Evolutionary conservation across 192 early-diverging fungal genomes (phyloP), one percentile per base, ranked within the genome.

Genomic region (Linnemannia hyalina): DNA sequence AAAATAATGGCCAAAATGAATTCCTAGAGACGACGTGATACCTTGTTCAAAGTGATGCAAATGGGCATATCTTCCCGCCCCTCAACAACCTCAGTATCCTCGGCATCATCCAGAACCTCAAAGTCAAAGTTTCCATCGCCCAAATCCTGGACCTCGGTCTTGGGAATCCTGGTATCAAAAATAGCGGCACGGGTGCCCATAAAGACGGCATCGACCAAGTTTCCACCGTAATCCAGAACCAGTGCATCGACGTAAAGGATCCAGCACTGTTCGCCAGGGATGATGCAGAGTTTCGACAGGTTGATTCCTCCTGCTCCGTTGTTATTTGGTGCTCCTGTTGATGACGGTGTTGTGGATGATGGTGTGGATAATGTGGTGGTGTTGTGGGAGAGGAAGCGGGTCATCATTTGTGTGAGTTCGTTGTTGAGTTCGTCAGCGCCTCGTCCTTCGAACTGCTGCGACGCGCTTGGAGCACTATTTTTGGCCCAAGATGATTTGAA

Each of bases 221-320:
- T 96, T 26, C 98, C 98, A 42, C 92, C 95, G 80, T 94, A 96
- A 70, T 98, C 97, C 78, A 99, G 88, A 18, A 99, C 95, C 91
- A 98, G 86, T 4, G 95, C 98, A 77, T 99, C 98, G 11, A 98
- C 90, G 73, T 97, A 94, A 18, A 99, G 87, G 54, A 98, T 89
- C 97, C 97, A 99, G 88, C 97, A 98, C 22, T 95, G 92, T 71
- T 94, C 89, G 22, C 95, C 95, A 10, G 96, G 96, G 78, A 99
- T 97, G 77, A 99, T 98, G 84, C 95, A 97, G 32, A 99, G 92
- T 44, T 94, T 92, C 68, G 92, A 90, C 35, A 99, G 90, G 83
- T 99, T 95, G 26, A 99, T 84, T 9, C 98, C 98, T 75, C 94
- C 93, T 60, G 97, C 94, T 23, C 95, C 90, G 49, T 52, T 52